Percentiles rank a stretch among this genome's conserved stretches.
Conservation (phyloP, 352 stramenopile genomes). For the Pythium apleroticum region DNA sequence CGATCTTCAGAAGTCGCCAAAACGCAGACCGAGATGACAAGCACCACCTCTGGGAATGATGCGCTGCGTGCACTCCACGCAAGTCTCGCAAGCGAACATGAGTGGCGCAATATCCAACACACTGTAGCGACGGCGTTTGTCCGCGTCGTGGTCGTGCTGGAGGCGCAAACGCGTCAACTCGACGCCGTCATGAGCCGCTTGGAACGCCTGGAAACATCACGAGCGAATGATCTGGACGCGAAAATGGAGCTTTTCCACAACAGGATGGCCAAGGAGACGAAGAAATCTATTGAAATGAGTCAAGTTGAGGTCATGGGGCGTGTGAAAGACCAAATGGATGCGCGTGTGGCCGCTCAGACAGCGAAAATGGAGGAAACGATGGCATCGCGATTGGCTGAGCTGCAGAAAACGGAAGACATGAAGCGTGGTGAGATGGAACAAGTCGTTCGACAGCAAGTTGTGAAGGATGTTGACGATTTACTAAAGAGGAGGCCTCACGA, state of each 20-base stretch:
- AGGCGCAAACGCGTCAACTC: constrained; percentile 34
- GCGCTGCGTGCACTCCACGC: constrained; percentile 17
- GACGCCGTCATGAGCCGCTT: constrained; percentile 19
- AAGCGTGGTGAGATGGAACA: background rate
- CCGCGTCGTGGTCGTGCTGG: constrained; percentile 38
- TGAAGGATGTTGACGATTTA: background rate
- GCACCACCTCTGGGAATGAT: background rate
- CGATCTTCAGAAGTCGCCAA: constrained; percentile 13
- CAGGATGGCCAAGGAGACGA: background rate
- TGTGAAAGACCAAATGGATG: constrained; percentile 15
- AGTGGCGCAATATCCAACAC: constrained; percentile 67
- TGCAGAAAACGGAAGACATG: background rate
- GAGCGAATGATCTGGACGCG: background rate
- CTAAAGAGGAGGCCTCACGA: background rate
- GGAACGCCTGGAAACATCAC: constrained; percentile 11
- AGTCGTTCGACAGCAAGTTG: background rate
- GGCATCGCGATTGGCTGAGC: background rate
- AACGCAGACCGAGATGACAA: background rate
- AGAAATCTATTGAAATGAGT: background rate
- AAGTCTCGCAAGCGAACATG: constrained; percentile 42
- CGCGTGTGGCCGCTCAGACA: constrained; percentile 1
- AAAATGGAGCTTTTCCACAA: background rate
- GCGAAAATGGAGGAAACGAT: constrained; percentile 1
- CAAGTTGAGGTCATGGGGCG: constrained; percentile 7
- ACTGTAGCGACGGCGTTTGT: constrained; percentile 47